Evolutionary conservation across 768 basidiomycete species (phyloP), one percentile per base, ranked within the genome.

Genomic region (Lentinula guzmanii): DNA sequence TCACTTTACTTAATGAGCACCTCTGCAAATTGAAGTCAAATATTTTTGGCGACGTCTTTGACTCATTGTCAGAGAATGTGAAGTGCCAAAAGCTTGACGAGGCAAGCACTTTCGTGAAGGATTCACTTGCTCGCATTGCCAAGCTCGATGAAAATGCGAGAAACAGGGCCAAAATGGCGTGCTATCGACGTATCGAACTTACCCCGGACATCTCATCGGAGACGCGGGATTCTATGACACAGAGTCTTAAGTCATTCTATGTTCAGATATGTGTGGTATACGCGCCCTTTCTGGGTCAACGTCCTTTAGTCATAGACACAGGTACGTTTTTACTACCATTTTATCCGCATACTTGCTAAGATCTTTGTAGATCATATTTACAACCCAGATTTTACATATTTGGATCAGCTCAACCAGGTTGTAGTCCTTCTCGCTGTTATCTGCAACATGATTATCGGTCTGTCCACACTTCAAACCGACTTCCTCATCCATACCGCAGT

Each of bases 391-490:
- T 15, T 65, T 7, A 53, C 28, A 11, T 13, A 60, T 35, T 28
- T 62, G 28, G 62, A 62, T 15, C 34, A 57, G 3, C 7, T 65
- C 34, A 60, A 61, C 24, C 64, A 65, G 28, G 31, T 62, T 24
- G 55, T 37, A 45, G 13, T 61, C 3, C 37, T 65, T 5, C 59
- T 65, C 13, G 59, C 58, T 18, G 50, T 65, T 8, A 56, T 65
- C 6, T 65, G 62, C 60, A 39, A 65, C 41, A 60, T 61, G 37
- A 15, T 65, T 16, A 61, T 65, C n/a, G 62, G 62, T n/a, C 5
- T 67, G 28, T 61, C 62, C 46, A 59, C 55, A 2, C 15, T 63
- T 21, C 58, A 61, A 24, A 57, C 50, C 18, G 63, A 67, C 57
- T 63, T 67, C 50, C 60, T 67, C 46, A 53, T 67, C 52, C 54